Conservation (phyloP, 305 asterid species). For the Rubia balearica region DNA sequence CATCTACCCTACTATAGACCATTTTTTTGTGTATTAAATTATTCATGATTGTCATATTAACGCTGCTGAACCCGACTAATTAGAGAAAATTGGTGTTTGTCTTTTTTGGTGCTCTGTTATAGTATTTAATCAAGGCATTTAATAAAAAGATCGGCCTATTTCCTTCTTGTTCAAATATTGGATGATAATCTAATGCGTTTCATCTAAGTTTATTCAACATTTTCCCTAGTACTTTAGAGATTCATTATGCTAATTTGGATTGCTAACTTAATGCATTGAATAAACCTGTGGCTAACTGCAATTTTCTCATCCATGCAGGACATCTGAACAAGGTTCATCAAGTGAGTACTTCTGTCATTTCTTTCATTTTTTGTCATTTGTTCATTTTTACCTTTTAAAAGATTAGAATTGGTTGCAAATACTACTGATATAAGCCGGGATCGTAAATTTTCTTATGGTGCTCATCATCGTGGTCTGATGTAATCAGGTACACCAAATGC, state of each 20-base stretch:
- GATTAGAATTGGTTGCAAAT: neutral
- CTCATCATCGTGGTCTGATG: slow-evolving; percentile 1
- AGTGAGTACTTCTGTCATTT: slow-evolving; percentile 34
- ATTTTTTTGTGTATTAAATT: neutral
- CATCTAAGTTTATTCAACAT: neutral
- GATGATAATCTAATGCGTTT: neutral
- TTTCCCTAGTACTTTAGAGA: neutral
- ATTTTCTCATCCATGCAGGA: slow-evolving; percentile 45
- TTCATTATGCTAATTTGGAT: neutral
- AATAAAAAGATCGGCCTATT: neutral
- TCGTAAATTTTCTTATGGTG: no score
- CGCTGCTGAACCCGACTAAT: neutral
- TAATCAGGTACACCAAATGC: slow-evolving; percentile 53
- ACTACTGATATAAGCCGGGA: no score
- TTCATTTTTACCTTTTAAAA: neutral
- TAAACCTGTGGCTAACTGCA: slow-evolving; percentile 13
- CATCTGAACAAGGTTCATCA: slow-evolving; percentile 66
- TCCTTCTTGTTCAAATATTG: neutral
- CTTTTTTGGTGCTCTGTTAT: neutral
- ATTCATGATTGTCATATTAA: neutral
- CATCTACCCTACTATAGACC: neutral
- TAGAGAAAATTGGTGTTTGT: neutral
- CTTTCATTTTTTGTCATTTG: slow-evolving; percentile 11
- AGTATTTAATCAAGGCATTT: neutral
- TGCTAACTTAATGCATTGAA: neutral